A percentile compares a stretch with the other conserved stretches of the same genome.
Evolutionary conservation across 164 flowering plant genomes (phyloP).

Genomic region (Berberis vulgaris): DNA sequence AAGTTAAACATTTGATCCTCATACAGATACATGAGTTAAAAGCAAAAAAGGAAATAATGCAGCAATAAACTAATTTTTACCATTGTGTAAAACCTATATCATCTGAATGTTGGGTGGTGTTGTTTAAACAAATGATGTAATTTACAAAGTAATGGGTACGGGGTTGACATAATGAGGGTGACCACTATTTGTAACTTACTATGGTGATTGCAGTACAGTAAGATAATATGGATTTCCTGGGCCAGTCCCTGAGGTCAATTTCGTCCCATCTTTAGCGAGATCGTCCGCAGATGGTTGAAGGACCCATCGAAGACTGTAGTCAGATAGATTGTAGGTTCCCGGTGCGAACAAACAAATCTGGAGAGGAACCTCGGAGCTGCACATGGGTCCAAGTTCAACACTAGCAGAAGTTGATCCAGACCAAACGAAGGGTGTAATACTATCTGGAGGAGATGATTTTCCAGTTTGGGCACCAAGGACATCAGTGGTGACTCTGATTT

Average conservation of each 20-base stretch:
- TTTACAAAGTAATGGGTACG: too few relatives aligned
- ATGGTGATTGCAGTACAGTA: constrained; percentile 49
- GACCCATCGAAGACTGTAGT: constrained; percentile 64
- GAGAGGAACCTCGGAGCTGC: constrained; percentile 55
- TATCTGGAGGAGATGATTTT: constrained; percentile 21
- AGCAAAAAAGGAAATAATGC: too few relatives aligned
- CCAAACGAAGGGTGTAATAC: constrained; percentile 72
- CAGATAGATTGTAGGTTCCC: constrained; percentile 75
- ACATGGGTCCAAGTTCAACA: constrained; percentile 45
- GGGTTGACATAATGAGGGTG: too few relatives aligned
- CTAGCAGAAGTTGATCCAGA: constrained; percentile 59
- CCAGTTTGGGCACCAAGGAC: constrained; percentile 2
- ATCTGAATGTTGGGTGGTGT: too few relatives aligned
- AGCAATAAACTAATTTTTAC: too few relatives aligned
- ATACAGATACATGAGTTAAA: too few relatives aligned
- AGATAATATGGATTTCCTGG: constrained; percentile 48
- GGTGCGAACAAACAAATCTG: constrained; percentile 69
- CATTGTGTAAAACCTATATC: too few relatives aligned
- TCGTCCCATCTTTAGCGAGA: constrained; percentile 6
- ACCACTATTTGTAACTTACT: background rate
- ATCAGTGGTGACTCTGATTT: constrained; percentile 45
- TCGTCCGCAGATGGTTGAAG: constrained; percentile 14
- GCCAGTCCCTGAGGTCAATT: constrained; percentile 36
- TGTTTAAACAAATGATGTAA: too few relatives aligned
- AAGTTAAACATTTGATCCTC: too few relatives aligned